Evolutionary conservation across 306 rosid species (phyloP), one percentile per base, ranked within the genome.

Genomic region (Luffa acutangula): DNA sequence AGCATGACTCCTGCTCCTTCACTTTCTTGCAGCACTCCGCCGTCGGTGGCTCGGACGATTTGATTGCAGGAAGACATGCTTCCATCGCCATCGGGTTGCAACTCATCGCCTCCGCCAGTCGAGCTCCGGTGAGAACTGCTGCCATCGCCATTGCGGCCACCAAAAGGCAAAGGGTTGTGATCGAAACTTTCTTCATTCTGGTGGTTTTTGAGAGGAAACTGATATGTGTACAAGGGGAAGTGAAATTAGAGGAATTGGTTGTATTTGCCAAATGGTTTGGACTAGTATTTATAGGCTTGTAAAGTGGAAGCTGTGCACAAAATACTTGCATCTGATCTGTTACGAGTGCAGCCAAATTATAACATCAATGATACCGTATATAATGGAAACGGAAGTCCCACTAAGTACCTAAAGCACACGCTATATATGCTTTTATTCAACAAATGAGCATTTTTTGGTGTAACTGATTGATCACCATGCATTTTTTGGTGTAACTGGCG

Each of bases 1-100:
- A 20, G 75, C 75, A 69, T 11, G 53, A 18, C 53, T n/a, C 9
- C n/a, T 69, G 53, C 75, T 69, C 14, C 36, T 20, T 69, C 75
- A 43, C 14, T 46, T 81, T 92, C 62, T 82, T 60, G 72, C 97
- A 92, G 63, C 97, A 92, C 0, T 13, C 2, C 2, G 37, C 79
- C 0, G 91, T 80, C 0, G 93, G 97, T 7, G 79, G 79, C 7
- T 83, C 43, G 4, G 84, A 48, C 0, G 21, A 43, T 17, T 45
- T 13, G 2, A 80, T 17, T 9, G 84, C 64, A 1, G 33, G 57
- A 36, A 63, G 25, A 81, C 86, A 85, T 45, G 82, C 14, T 4
- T 49, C 49, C 71, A 85, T 7, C 76, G 83, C 79, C 80, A 15
- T 2, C 0, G 83, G 84, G 21, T 73, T 64, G 57, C 86, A 82